Conservation (phyloP, 106 monocot species). For the Alisma plantagoaquatica region DNA sequence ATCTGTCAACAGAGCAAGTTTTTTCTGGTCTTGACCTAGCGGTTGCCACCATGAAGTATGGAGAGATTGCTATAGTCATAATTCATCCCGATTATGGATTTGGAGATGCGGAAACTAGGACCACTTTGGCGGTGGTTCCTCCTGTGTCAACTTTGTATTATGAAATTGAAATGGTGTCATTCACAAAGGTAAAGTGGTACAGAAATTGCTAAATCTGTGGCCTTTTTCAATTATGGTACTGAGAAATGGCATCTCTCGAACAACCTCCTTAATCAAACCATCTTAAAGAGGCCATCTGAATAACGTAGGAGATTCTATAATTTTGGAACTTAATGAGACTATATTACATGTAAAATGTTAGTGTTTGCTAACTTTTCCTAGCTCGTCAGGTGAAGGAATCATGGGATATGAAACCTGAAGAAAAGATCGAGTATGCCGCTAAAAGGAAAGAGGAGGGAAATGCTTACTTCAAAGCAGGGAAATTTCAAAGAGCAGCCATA, state of each 20-base stretch:
- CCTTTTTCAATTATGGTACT: too few relatives aligned
- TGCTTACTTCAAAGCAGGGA: constrained; percentile 38
- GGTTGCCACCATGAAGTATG: constrained; percentile 89
- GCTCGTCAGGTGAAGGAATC: constrained; percentile 60
- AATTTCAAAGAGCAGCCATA: constrained; percentile 39
- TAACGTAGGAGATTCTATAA: too few relatives aligned
- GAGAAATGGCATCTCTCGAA: too few relatives aligned
- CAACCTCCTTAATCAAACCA: too few relatives aligned
- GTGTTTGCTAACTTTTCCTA: neutral
- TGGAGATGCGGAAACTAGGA: constrained; percentile 46
- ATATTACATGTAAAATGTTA: neutral
- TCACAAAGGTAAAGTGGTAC: constrained; percentile 82
- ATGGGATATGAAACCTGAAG: constrained; percentile 52
- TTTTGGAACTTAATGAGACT: too few relatives aligned
- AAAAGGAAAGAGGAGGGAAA: constrained; percentile 75
- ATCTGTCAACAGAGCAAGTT: constrained; percentile 55
- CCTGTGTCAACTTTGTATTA: constrained; percentile 57
- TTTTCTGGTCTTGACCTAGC: constrained; percentile 69
- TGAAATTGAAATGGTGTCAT: constrained; percentile 83
- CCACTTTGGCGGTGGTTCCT: constrained; percentile 70
- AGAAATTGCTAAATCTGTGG: too few relatives aligned
- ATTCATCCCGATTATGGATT: constrained; percentile 79
- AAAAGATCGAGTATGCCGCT: constrained; percentile 64
- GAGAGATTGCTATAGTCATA: constrained; percentile 76
- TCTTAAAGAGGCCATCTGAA: too few relatives aligned